Base-by-base conservation (phyloP, 495 filamentous ascomycete species). In the Trichocladium antarcticum region DNA sequence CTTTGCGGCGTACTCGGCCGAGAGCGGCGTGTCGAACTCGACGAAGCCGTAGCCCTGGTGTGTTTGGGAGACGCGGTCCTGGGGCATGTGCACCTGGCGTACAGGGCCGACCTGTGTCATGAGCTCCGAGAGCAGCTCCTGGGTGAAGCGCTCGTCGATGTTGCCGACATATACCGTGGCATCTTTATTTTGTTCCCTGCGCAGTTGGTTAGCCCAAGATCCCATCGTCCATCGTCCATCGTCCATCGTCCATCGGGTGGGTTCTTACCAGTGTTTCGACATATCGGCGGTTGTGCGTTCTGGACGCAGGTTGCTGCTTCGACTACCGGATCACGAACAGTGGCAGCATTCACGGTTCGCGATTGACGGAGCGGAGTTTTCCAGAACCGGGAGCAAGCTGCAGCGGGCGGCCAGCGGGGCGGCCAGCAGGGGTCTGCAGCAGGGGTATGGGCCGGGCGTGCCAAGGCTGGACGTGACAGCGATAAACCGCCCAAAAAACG, bases 11-110 rank as follows among this genome's bases (percentile, higher is more conserved):
- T 99, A 99, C 61, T 97, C 92, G 48, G 92, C 92, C 66, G 96
- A 90, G 58, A 89, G 86, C 60, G 96, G 90, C 51, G 83, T 89
- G 57, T 87, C 89, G 64, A 96, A 97, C 64, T 97, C 92, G 61
- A 99, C 90, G 63, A 99, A 99, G 49, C 92, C 92, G 75, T 94
- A 99, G 46, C 93, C 93, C 71, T 97, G 92, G 67, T 99, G 92
- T 15, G 80, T 82, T 57, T 95, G 88, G 19, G 90, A 95, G 41
- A 99, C 92, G 60, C 92, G 84, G 62, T 99, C 92, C 73, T 95
- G 95, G 15, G 92, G 92, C 43, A 99, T 75, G 64, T 99, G 92
- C 41, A 99, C 90, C 65, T 96, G 96, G 59, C 93, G 85, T 58
- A 99, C 88, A 50, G 88, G 88, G 36, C 93, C 92, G 53, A 84